Evolutionary conservation across 768 basidiomycete species (phyloP), one percentile per base, ranked within the genome.

Genomic region (Psilocybe sp.): DNA sequence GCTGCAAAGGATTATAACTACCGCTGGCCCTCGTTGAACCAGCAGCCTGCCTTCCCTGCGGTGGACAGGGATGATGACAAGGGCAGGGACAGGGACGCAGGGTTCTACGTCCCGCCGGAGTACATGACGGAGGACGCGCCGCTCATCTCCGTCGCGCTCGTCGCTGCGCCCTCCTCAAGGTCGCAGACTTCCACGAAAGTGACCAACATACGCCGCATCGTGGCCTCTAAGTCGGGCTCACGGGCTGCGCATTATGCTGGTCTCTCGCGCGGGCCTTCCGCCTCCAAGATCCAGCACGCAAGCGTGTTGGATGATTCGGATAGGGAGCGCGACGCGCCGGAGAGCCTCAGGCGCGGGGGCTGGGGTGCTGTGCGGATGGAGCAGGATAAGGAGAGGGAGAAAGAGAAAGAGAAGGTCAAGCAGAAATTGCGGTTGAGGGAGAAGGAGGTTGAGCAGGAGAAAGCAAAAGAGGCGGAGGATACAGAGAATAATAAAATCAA

Each of bases 281-380:
- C 15, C n/a, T 20, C n/a, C 23, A 59, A 19, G 47, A 58, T 39
- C n/a, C n/a, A n/a, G 14, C 44, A 23, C 5, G 46, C 44, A 44
- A 44, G 53, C 60, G 52, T 19, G 32, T 45, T 44, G 16, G 18
- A 49, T 8, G 51, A 56, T 19, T 49, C 65, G 6, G 75, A 75
- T 0, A 77, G 75, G 66, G 78, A 77, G 49, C 66, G 70, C 28
- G 62, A 78, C 15, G 69, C 76, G 6, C 76, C 78, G 54, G 76
- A 72, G 58, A 77, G 76, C 54, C 79, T 81, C 58, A 73, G 77
- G 44, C 75, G 78, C 8, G 75, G 70, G 9, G 76, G 81, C 32
- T 59, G 81, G 8, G 19, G 32, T 13, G 19, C 6, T 19, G 23
- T 19, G 18, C 41, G 41, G 13, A 2, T 28, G 5, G 47, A 39